phyloP scores from a whole-genome alignment of 495 filamentous ascomycete species.

The Talaromyces thailandensis region DNA sequence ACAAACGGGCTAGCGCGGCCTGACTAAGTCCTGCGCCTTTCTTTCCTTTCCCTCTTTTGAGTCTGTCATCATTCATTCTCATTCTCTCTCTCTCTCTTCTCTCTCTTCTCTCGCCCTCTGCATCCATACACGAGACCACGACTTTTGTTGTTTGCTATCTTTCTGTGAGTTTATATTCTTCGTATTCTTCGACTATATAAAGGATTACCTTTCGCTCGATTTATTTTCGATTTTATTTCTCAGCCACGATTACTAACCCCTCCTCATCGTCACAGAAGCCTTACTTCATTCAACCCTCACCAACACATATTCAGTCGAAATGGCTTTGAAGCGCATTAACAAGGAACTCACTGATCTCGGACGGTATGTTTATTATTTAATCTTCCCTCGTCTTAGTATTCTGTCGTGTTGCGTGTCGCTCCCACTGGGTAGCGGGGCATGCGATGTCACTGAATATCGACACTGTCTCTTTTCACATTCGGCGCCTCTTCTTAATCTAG shows the following conservation, averaged over 20 bases:
- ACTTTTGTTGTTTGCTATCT: not conserved
- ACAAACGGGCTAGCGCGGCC: conserved; percentile 1
- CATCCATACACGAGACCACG: conserved; percentile 10
- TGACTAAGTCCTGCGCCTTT: conserved; percentile 2
- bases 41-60: not conserved
- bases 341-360: conserved; percentile 99
- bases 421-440: conserved; percentile 20
- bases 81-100: conserved; percentile 9
- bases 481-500: not conserved
- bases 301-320: conserved; percentile 40
- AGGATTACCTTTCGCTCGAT: not conserved
- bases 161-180: not conserved
- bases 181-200: not conserved
- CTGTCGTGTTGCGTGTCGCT: conserved; percentile 5
- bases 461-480: not conserved
- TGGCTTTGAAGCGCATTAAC: conserved; percentile 99
- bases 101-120: conserved; percentile 8
- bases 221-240: not conserved
- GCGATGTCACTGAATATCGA: conserved; percentile 4
- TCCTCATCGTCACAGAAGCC: conserved; percentile 8
- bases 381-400: not conserved
- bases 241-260: conserved; percentile 1
- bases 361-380: conserved; percentile 56
- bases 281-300: conserved; percentile 7
- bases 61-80: conserved; percentile 7